Base-by-base conservation (phyloP, 169 alveolate species). In the Plasmodium yoelii region DNA sequence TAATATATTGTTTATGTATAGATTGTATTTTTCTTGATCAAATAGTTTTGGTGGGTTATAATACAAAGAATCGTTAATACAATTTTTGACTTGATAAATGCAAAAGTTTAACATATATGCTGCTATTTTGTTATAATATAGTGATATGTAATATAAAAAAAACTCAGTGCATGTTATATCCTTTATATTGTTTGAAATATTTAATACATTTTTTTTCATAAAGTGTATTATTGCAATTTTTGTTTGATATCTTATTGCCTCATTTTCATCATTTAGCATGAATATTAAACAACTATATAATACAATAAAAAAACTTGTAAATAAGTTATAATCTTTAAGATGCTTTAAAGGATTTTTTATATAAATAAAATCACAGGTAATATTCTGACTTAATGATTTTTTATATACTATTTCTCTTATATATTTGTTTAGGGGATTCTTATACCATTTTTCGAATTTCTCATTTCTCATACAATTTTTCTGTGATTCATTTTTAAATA, bases 251-350 rank as follows among this genome's bases (percentile, higher is more conserved):
- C 91, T 24, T 57, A 86, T 69, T 53, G 55, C 42, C 24, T 86
- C 87, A 64, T 61, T 86, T 86, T 86, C 91, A 57, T 68, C 86
- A 86, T 86, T 86, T 71, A 86, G 44, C 87, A 86, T 68, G 60
- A 69, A 86, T 86, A 86, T 70, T 63, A 86, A 19, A 28, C 77
- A 56, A 70, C 87, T 59, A 64, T 86, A 86, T 46, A 86, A 63
- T 69, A 47, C 64, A 39, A 60, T 72, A 71, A 86, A 86, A 73
- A 86, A 86, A 44, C 75, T 64, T 6, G 91, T 86, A 71, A 34
- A 86, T 51, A 86, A 86, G 42, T 86, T 86, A 39, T 86, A 72
- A 42, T 46, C 55, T 86, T 87, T 68, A 2, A 86, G n/a, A 86
- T 86, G 87, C 51, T 86, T 68, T 22, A 86, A 69, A 56, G 87